These are phyloP conservation scores for Trichoderma sp. DNA, from an alignment of 2,329 filamentous ascomycete species.

Conservation along the genomic window DNA sequence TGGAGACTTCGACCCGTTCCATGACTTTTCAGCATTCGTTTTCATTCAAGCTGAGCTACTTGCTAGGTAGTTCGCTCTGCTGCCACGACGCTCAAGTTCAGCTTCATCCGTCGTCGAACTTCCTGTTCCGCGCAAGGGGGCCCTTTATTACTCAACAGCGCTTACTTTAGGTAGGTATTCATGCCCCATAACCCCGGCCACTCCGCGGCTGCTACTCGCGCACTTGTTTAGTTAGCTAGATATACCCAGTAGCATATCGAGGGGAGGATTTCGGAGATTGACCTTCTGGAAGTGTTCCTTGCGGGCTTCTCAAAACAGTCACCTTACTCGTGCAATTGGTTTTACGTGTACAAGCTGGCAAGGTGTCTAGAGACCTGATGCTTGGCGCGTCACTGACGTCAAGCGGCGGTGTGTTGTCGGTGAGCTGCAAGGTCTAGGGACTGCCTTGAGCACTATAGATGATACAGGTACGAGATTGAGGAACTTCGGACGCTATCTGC, in stretches of 20 bases:
- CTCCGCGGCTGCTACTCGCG: neutral
- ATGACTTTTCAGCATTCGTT: no score
- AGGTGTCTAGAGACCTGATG: no score
- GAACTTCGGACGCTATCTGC: neutral
- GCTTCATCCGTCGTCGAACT: neutral
- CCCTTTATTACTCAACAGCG: no score
- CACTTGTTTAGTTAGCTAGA: neutral
- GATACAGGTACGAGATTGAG: constrained; percentile 6
- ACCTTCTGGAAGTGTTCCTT: constrained; percentile 23
- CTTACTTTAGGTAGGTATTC: no score
- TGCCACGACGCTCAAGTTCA: neutral
- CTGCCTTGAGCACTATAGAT: neutral
- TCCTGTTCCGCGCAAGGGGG: neutral
- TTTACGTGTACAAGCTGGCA: neutral
- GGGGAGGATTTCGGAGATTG: constrained; percentile 21
- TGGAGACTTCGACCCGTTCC: no score
- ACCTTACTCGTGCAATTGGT: neutral
- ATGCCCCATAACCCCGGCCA: neutral
- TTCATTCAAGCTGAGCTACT: no score
- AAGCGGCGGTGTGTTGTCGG: constrained; percentile 13
- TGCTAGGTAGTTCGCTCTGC: neutral
- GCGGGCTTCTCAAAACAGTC: neutral
- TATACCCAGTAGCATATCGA: neutral
- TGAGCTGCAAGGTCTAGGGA: constrained; percentile 8
- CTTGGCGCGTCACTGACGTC: constrained; percentile 19